A percentile compares a stretch with the other conserved stretches of the same genome.
Evolutionary conservation across 495 filamentous ascomycete species (phyloP).

Genomic region (Aspergillus incahuasiensis): DNA sequence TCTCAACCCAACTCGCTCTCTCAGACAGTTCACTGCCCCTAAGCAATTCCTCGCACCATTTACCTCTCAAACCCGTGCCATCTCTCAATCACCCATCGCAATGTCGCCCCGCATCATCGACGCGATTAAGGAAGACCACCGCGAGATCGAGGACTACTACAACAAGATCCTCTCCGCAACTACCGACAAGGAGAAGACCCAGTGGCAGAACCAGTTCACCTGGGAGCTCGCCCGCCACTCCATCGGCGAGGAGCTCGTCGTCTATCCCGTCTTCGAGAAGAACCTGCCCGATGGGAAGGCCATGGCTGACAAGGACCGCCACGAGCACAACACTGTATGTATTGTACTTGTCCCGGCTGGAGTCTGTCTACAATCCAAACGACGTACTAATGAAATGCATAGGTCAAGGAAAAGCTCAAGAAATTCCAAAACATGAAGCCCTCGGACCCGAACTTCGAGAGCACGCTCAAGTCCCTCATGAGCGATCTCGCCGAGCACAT

Average conservation of each 20-base stretch:
- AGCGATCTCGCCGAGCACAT: conserved; percentile 51
- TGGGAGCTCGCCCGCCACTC: conserved; percentile 68
- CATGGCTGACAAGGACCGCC: conserved; percentile 56
- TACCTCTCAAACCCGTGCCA: neutral
- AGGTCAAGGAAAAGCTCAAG: conserved; percentile 62
- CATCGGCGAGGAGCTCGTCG: conserved; percentile 62
- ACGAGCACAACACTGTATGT: conserved; percentile 45
- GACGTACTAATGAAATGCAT: neutral
- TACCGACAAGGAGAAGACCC: conserved; percentile 41
- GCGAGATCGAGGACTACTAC: conserved; percentile 55
- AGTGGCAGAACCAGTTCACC: conserved; percentile 62
- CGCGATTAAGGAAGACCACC: conserved; percentile 59
- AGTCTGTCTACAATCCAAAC: too few species aligned
- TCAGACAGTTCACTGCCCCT: neutral
- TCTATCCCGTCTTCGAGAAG: conserved; percentile 66
- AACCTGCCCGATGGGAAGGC: conserved; percentile 43
- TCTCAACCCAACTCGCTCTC: neutral
- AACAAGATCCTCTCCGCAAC: conserved; percentile 48
- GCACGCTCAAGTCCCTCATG: conserved; percentile 51
- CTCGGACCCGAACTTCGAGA: conserved; percentile 42
- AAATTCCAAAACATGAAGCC: conserved; percentile 54
- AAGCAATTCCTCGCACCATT: too few species aligned
- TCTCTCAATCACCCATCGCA: conserved; percentile 1
- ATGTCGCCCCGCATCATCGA: conserved; percentile 32
- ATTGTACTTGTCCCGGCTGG: too few species aligned